These are phyloP conservation scores for Cupressus sempervirens DNA, from an alignment of 75 land plant genomes.

Conservation along the genomic window DNA sequence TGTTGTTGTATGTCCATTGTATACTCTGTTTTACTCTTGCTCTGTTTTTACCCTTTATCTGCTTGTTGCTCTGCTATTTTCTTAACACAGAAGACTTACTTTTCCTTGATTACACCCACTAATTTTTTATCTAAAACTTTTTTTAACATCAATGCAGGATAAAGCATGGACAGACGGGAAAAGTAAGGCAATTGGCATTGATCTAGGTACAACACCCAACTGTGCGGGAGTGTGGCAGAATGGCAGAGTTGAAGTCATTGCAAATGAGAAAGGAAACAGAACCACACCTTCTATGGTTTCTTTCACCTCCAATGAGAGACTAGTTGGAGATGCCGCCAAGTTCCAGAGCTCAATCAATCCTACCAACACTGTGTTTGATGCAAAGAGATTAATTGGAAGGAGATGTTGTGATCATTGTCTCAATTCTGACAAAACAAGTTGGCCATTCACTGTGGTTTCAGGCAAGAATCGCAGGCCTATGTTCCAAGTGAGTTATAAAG, in stretches of 20 bases:
- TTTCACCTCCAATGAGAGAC: conserved; percentile 3
- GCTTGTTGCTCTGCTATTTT: no score
- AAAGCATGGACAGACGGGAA: neutral
- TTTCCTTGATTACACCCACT: no score
- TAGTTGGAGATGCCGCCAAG: conserved; percentile 7
- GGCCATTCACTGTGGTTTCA: no score
- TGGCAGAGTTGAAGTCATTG: conserved; percentile 5
- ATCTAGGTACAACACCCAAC: neutral
- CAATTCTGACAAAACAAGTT: conserved; percentile 17
- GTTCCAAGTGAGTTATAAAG: no score
- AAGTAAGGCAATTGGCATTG: neutral
- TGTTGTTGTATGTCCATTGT: no score
- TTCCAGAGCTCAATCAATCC: neutral
- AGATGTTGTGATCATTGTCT: conserved; percentile 19
- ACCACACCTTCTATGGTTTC: conserved; percentile 17
- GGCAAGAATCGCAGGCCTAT: no score
- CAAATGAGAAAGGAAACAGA: conserved; percentile 19
- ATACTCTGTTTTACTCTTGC: no score
- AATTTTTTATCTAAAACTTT: no score
- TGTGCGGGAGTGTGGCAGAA: conserved; percentile 9
- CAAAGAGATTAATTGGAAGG: conserved; percentile 24
- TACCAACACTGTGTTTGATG: conserved; percentile 15
- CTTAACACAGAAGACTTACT: no score
- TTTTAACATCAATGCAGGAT: no score
- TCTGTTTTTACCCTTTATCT: no score